Evolutionary conservation across 371 early-diverging fungal genomes (phyloP).

Genomic region (Mucor saturninus): DNA sequence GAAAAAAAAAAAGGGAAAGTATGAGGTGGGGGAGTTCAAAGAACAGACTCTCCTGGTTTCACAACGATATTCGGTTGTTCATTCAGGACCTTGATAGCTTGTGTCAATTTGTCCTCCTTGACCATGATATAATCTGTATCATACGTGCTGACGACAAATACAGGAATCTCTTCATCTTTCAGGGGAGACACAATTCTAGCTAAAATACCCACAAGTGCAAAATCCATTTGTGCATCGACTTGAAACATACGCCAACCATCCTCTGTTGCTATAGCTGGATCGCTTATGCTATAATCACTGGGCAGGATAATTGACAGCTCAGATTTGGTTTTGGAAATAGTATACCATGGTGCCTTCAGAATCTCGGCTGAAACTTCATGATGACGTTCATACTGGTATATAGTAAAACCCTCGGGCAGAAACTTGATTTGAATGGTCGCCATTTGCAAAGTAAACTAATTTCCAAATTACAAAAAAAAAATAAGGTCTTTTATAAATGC

Average conservation of each 20-base stretch:
- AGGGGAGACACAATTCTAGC: conserved; percentile 62
- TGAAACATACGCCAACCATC: conserved; percentile 64
- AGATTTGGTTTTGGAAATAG: conserved; percentile 57
- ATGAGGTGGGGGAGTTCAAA: not conserved
- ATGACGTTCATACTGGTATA: conserved; percentile 39
- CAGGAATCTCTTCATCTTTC: conserved; percentile 61
- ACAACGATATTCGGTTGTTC: conserved; percentile 16
- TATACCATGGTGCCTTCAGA: conserved; percentile 52
- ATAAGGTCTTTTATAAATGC: too few species aligned
- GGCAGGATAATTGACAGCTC: conserved; percentile 68
- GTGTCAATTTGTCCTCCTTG: conserved; percentile 53
- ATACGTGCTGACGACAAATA: conserved; percentile 77
- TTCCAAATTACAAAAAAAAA: too few species aligned
- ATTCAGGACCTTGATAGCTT: conserved; percentile 18
- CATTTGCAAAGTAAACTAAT: not conserved
- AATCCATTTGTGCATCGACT: conserved; percentile 75
- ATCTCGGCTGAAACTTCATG: conserved; percentile 17
- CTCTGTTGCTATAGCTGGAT: conserved; percentile 54
- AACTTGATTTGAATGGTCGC: conserved; percentile 32
- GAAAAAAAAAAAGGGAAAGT: too few species aligned
- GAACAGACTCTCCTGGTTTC: conserved; percentile 21
- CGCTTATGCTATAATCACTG: conserved; percentile 19
- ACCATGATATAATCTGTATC: conserved; percentile 84
- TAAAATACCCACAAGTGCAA: conserved; percentile 76
- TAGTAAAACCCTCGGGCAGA: conserved; percentile 42